These are phyloP conservation scores for Dictyostelium discoideum DNA, from an alignment of 78 protist genomes.

Conservation along the genomic window dicty_2.7 NC_007089.4:920501-921000, in stretches of 20 bases:
- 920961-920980: slow-evolving; percentile 64
- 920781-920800: slow-evolving; percentile 82
- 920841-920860: slow-evolving; percentile 84
- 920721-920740: slow-evolving; percentile 95
- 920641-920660: slow-evolving; percentile 91
- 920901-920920: slow-evolving; percentile 95
- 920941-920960: slow-evolving; percentile 90
- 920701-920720: slow-evolving; percentile 96
- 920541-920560: slow-evolving; percentile 64
- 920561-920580: slow-evolving; percentile 77
- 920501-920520: slow-evolving; percentile 90
- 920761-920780: slow-evolving; percentile 52
- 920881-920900: slow-evolving; percentile 33
- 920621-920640: slow-evolving; percentile 96
- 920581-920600: slow-evolving; percentile 77
- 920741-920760: slow-evolving; percentile 88
- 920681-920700: slow-evolving; percentile 91
- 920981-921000: slow-evolving; percentile 74
- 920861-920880: slow-evolving; percentile 78
- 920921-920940: slow-evolving; percentile 98
- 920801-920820: slow-evolving; percentile 86
- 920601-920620: neutral
- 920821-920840: slow-evolving; percentile 95
- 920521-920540: slow-evolving; percentile 83
- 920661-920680: slow-evolving; percentile 92